A percentile compares a stretch with the other conserved stretches of the same genome.
Conservation (phyloP, 495 filamentous ascomycete species). For the Copromyces sp. region DNA sequence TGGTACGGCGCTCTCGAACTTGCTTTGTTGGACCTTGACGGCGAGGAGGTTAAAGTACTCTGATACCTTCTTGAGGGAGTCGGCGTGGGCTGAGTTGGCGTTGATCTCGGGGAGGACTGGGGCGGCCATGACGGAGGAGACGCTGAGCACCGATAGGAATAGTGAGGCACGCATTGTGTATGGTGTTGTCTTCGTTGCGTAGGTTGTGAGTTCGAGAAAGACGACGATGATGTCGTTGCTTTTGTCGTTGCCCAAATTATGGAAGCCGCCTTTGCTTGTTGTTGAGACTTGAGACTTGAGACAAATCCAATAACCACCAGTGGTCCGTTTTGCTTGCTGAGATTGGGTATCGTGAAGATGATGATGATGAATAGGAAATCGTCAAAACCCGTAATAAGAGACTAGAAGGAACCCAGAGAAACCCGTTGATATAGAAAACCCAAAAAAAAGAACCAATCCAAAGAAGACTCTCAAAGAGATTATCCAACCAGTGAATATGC, state of each 20-base stretch:
- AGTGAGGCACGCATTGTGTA: slow-evolving; percentile 36
- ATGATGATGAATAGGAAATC: slow-evolving; percentile 16
- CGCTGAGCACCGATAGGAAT: slow-evolving; percentile 35
- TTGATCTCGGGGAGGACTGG: slow-evolving; percentile 34
- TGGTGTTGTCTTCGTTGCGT: slow-evolving; percentile 7
- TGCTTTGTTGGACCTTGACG: slow-evolving; percentile 34
- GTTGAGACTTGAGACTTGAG: background rate
- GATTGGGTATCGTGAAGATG: slow-evolving; percentile 7
- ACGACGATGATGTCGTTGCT: background rate
- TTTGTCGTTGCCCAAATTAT: background rate
- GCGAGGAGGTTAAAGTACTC: slow-evolving; percentile 47
- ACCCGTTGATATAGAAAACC: background rate
- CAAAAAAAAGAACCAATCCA: slow-evolving; percentile 2
- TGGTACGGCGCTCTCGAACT: slow-evolving; percentile 25
- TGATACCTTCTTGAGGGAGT: slow-evolving; percentile 31
- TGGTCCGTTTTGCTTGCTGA: slow-evolving; percentile 10
- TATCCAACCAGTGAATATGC: background rate
- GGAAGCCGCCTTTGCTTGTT: background rate
- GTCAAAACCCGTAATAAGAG: slow-evolving; percentile 18
- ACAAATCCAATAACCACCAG: background rate
- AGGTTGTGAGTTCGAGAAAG: background rate
- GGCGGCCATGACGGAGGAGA: slow-evolving; percentile 35
- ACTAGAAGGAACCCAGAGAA: slow-evolving; percentile 5
- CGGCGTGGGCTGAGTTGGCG: slow-evolving; percentile 22
- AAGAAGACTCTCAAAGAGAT: slow-evolving; percentile 14